Evolutionary conservation across 2,329 filamentous ascomycete species (phyloP), one percentile per base, ranked within the genome.

Genomic region (Beauveria bassiana): DNA sequence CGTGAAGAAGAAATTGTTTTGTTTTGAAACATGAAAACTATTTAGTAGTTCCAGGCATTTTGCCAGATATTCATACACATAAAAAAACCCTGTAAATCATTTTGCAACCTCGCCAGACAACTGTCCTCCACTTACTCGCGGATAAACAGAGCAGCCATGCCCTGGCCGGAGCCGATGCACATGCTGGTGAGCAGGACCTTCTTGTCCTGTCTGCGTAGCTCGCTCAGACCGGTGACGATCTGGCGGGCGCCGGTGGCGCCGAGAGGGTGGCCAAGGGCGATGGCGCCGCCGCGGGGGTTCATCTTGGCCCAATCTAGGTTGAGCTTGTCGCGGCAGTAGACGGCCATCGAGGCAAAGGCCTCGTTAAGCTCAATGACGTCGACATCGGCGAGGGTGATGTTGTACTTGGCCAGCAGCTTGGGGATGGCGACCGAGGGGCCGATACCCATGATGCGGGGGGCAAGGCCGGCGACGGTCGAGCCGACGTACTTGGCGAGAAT

Each of bases 371-470:
- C 95, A 68, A 93, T 81, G 42, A 98, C 83, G 71, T 99, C 95
- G 64, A 95, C 84, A 69, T 98, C 95, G 63, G 88, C 84, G 59
- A 96, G 79, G 26, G 82, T 84, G 64, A 99, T 77, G 75, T 88
- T 86, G 82, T 88, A 86, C 78, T 95, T 88, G 71, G 77, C 77
- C 51, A 99, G 84, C 34, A 99, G 86, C 84, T 99, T 99, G 65
- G 86, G 86, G 65, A 89, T 88, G 63, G 85, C 86, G 42, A 88
- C 75, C 49, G 86, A 86, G 42, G 90, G 90, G 61, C 90, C 90
- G 67, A 98, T 96, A 66, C 93, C 95, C 95, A 99, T 99, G 78
- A 99, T 92, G 66, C 95, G 85, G 6, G 95, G 95, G 0, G 95
- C 86, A 5, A 98, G 85, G 68, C 95, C 95, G 45, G 93, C 90